Conservation (phyloP, 257 asterid species). For the Oldenlandia corymbosa region DNA sequence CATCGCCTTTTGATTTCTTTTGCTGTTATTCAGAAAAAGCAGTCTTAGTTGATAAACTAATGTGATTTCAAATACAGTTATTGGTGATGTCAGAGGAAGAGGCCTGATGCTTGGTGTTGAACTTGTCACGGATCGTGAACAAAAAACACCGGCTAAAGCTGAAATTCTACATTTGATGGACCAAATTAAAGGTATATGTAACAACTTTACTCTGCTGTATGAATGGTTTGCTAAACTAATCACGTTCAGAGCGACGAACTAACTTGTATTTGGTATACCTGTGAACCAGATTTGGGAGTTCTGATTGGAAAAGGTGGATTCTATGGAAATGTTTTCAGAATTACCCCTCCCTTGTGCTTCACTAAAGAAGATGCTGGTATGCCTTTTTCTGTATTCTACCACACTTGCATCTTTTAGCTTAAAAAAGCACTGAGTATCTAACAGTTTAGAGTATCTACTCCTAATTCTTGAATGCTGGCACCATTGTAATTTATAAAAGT, state of each 20-base stretch:
- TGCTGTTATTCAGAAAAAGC: background rate
- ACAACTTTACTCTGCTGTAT: background rate
- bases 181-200: constrained; percentile 50
- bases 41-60: background rate
- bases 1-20: background rate
- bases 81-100: constrained; percentile 75
- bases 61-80: constrained; percentile 30
- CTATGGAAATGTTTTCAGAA: constrained; percentile 66
- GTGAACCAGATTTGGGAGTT: constrained; percentile 49
- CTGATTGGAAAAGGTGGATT: constrained; percentile 70
- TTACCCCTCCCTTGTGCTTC: constrained; percentile 75
- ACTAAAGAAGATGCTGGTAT: constrained; percentile 60
- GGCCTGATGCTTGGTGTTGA: constrained; percentile 80
- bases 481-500: too few species aligned
- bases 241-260: background rate
- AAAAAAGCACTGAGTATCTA: too few species aligned
- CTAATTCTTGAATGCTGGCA: too few species aligned
- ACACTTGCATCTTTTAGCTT: background rate
- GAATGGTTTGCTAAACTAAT: background rate
- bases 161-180: constrained; percentile 55
- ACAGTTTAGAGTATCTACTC: too few species aligned
- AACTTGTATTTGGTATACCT: background rate
- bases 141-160: constrained; percentile 52
- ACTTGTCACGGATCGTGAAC: constrained; percentile 50
- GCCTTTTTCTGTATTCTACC: background rate